Conservation (phyloP, 2,329 filamentous ascomycete genomes). For the Colletotrichum graminicola region DNA sequence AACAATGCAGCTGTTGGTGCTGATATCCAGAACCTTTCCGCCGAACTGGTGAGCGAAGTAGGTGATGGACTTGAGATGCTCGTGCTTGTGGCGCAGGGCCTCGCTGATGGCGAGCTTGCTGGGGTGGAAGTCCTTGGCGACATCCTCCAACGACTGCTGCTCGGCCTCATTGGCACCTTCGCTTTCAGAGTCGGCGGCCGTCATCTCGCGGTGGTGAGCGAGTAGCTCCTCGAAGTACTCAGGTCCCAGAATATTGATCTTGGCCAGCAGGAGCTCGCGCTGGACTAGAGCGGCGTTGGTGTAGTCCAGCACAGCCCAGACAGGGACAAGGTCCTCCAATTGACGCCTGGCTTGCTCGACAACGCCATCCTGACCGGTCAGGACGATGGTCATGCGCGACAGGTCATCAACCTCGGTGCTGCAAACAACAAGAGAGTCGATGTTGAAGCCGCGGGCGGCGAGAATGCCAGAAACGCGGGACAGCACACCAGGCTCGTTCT, state of each 20-base stretch:
- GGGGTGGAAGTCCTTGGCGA: constrained; percentile 84
- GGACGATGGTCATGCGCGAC: constrained; percentile 98
- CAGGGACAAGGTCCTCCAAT: constrained; percentile 94
- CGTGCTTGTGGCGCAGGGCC: constrained; percentile 94
- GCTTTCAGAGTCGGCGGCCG: constrained; percentile 56
- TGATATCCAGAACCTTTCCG: constrained; percentile 97
- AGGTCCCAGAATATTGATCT: constrained; percentile 95
- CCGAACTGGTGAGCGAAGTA: constrained; percentile 98
- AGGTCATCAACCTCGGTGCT: constrained; percentile 97
- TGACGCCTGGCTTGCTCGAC: constrained; percentile 97
- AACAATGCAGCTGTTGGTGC: constrained; percentile 98
- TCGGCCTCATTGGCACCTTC: constrained; percentile 59
- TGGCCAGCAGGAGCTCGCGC: constrained; percentile 93
- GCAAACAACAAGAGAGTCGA: constrained; percentile 97
- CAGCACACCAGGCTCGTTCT: constrained; percentile 98
- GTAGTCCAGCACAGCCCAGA: constrained; percentile 98
- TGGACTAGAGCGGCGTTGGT: constrained; percentile 93
- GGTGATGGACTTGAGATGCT: constrained; percentile 96
- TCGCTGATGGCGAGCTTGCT: constrained; percentile 87
- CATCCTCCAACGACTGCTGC: constrained; percentile 59
- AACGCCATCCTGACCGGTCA: constrained; percentile 95
- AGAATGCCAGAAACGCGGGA: constrained; percentile 97
- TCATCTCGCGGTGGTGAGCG: constrained; percentile 93
- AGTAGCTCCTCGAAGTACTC: constrained; percentile 99
- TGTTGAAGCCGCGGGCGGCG: constrained; percentile 97